Conservation (phyloP, 176 grass and related monocot species). For the Oryza glaberrima region DNA sequence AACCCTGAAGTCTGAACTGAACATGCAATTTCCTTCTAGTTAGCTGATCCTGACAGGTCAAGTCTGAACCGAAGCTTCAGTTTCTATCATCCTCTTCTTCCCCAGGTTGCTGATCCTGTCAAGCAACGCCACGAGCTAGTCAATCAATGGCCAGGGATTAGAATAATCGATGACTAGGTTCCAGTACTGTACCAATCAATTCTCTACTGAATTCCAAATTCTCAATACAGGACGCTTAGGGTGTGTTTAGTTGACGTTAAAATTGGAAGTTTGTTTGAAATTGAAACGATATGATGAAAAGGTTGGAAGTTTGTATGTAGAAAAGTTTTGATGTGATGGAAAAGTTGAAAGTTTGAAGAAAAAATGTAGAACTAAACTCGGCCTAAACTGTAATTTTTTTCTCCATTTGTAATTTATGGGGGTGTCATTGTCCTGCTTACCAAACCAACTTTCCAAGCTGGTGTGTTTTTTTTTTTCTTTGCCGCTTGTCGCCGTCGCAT, state of each 20-base stretch:
- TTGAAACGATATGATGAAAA: no score
- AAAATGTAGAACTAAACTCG: no score
- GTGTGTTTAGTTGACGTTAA: no score
- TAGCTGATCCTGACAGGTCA: not conserved
- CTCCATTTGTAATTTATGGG: not conserved
- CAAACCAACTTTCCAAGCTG: not conserved
- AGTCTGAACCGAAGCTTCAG: constrained; percentile 5
- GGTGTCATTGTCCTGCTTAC: constrained; percentile 20
- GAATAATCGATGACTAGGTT: not conserved
- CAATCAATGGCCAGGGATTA: constrained; percentile 6
- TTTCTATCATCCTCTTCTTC: not conserved
- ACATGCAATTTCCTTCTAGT: not conserved
- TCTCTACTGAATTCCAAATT: not conserved
- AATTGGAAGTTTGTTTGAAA: no score
- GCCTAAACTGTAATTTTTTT: not conserved
- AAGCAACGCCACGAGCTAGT: constrained; percentile 22
- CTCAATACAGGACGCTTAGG: not conserved
- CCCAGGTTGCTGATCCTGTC: not conserved
- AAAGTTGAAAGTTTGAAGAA: no score
- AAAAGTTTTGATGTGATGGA: no score
- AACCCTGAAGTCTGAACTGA: not conserved
- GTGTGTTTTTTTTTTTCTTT: constrained; percentile 6
- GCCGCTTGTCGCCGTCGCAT: constrained; percentile 16
- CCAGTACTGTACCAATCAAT: not conserved
- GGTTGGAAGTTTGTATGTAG: no score